Evolutionary conservation across 352 stramenopile genomes (phyloP), one percentile per base, ranked within the genome.

Genomic region (Phytophthora chlamydospora): DNA sequence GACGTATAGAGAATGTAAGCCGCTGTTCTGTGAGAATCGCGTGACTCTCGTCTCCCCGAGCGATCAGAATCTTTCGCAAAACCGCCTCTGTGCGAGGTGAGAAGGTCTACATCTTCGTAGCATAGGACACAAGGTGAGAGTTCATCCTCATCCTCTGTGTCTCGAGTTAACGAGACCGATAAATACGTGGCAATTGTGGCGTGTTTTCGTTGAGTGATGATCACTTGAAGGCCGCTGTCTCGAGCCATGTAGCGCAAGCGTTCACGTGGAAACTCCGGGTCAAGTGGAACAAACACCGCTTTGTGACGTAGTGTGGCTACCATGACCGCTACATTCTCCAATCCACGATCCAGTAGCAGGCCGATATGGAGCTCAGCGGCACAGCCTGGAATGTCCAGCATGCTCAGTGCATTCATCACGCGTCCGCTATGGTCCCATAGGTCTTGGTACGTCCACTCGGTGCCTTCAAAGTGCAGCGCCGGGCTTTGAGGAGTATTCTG

Each of bases 1-100:
- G 77, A 89, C 3, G 83, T 92, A 59, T 90, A 92, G n/a, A 92
- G 70, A 16, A 92, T 78, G 41, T 92, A 89, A 14, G 75, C 69
- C 2, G 66, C 42, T 9, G 59, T 71, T 7, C 58, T 49, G 0
- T 45, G 42, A 42, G 53, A n/a, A 40, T 64, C 43, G 27, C 13
- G 24, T 27, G 44, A 24, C 5, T 46, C 9, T 27, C 11, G 17
- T 3, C n/a, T 5, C 40, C 6, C 36, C 29, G 16, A 29, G 29
- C 3, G 19, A 6, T 46, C 27, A 10, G 53, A 13, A 40, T 46
- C 43, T 31, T 17, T 39, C 4, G 27, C 34, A 32, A 36, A 35
- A 1, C n/a, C 21, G 16, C 50, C 51, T 16, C 7, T 16, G 5
- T 47, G 36, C 17, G 17, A 42, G 14, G 42, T 47, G 3, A 65